These are phyloP conservation scores for Talaromyces liani DNA, from an alignment of 495 filamentous ascomycete species.

Conservation along the genomic window DNA sequence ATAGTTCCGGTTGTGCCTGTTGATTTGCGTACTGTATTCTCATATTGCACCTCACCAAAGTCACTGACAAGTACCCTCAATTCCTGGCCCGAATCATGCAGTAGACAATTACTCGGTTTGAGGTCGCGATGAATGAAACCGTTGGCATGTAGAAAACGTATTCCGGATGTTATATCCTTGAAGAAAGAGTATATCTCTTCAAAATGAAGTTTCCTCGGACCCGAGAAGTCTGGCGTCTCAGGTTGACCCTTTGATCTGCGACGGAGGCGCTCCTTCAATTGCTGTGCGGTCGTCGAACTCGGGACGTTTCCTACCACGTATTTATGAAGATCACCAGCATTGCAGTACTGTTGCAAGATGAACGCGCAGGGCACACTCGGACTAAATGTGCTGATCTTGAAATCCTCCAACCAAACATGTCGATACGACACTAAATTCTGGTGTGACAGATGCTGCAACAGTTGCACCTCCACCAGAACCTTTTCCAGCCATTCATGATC, in stretches of 20 bases:
- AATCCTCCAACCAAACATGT: constrained; percentile 93
- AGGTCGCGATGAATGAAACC: constrained; percentile 95
- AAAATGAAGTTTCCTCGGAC: constrained; percentile 63
- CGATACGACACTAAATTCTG: constrained; percentile 96
- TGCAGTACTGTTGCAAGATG: constrained; percentile 96
- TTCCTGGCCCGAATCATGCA: constrained; percentile 64
- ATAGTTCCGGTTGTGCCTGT: constrained; percentile 94
- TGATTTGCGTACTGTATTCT: constrained; percentile 70
- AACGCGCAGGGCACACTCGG: constrained; percentile 93
- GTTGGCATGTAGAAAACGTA: constrained; percentile 85
- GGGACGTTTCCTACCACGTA: constrained; percentile 68
- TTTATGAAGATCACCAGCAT: constrained; percentile 81
- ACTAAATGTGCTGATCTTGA: constrained; percentile 72
- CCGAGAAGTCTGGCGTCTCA: constrained; percentile 42
- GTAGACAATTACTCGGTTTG: constrained; percentile 92
- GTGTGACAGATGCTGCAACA: constrained; percentile 84
- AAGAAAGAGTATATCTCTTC: constrained; percentile 97
- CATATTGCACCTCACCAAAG: constrained; percentile 89
- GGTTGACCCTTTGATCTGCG: constrained; percentile 61
- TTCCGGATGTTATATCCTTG: constrained; percentile 85
- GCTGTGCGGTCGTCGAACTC: constrained; percentile 59
- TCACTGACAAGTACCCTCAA: constrained; percentile 85
- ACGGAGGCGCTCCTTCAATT: constrained; percentile 79
- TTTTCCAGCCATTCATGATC: constrained; percentile 95
- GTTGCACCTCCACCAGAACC: constrained; percentile 83